Evolutionary conservation across 805 yeast genomes (phyloP), one percentile per base, ranked within the genome.

Genomic region (Saccharomycopsis fermentans): DNA sequence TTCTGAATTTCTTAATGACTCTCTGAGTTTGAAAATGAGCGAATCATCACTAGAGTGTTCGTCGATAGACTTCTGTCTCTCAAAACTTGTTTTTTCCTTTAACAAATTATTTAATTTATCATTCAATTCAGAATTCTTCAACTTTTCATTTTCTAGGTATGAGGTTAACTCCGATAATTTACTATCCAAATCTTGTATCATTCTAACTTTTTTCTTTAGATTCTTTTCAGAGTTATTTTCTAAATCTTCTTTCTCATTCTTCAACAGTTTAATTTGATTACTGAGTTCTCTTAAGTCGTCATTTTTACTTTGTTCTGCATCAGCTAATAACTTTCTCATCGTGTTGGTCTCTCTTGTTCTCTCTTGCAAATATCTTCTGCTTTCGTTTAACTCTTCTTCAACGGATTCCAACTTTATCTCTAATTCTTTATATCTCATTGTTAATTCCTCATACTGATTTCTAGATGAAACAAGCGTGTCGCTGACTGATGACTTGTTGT

Each of bases 311-410:
- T 81, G 83, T 65, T 90, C 92, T 5, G 81, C 77, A 52, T 89
- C 96, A 52, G 81, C 69, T 32, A 91, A 67, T 40, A 89, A 69
- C 59, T 87, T 74, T 64, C 95, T 77, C 70, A 90, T 80, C 0
- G 89, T 82, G 1, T 83, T 75, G 0, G 89, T 77, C 70, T 92
- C 98, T 55, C 91, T 76, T 0, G 87, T 82, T 61, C 96, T 80
- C 66, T 90, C 96, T 66, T 85, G 94, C 2, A 91, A 70, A 69
- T 84, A 75, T 35, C 81, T 78, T 58, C 89, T 79, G 4, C 87
- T 74, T 59, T 91, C 97, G 11, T 79, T 74, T n/a, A 92, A 71
- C 66, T 91, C 97, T 58, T 90, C 96, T 64, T 87, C 90, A 32
- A 91, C 68, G 1, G 82, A 79, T 58, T 87, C 90, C 24, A 81